Evolutionary conservation across 305 asterid species (phyloP).

Genomic region (Fraxinus angustifolia): DNA sequence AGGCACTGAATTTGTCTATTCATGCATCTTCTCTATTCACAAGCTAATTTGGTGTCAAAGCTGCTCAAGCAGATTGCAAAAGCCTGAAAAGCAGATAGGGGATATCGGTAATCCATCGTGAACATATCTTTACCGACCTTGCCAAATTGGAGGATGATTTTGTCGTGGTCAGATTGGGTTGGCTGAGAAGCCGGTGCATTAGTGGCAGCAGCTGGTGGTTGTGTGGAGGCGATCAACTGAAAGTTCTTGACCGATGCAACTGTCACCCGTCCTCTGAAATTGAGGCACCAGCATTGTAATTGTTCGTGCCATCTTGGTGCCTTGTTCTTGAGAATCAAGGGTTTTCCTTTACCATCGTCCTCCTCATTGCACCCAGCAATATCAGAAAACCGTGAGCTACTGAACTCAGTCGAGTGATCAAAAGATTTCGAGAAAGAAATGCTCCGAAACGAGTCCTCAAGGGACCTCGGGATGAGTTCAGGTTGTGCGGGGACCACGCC

Average conservation of each 20-base stretch:
- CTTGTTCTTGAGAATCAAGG: slow-evolving; percentile 59
- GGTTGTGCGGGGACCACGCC: slow-evolving; percentile 3
- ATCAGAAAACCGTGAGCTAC: slow-evolving; percentile 10
- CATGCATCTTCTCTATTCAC: slow-evolving; percentile 38
- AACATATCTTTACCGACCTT: slow-evolving; percentile 66
- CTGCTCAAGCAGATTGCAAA: slow-evolving; percentile 66
- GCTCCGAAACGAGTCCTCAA: slow-evolving; percentile 10
- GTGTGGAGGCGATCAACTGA: slow-evolving; percentile 50
- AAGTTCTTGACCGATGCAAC: slow-evolving; percentile 67
- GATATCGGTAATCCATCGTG: slow-evolving; percentile 65
- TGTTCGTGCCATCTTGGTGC: slow-evolving; percentile 64
- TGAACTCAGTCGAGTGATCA: neutral
- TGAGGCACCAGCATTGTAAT: slow-evolving; percentile 64
- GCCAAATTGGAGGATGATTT: slow-evolving; percentile 58
- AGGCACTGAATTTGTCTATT: neutral
- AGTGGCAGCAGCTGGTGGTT: slow-evolving; percentile 13
- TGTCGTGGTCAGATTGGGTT: slow-evolving; percentile 41
- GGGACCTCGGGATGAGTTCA: neutral
- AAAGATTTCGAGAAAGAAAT: slow-evolving; percentile 11
- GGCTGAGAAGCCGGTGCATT: slow-evolving; percentile 26
- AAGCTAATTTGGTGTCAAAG: slow-evolving; percentile 67
- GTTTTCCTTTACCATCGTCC: slow-evolving; percentile 22
- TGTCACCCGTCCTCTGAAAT: slow-evolving; percentile 57
- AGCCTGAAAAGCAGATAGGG: slow-evolving; percentile 66
- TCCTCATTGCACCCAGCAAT: slow-evolving; percentile 8